Evolutionary conservation across 2,329 filamentous ascomycete species (phyloP), one percentile per base, ranked within the genome.

Genomic region (Pseudogymnoascus sp.): DNA sequence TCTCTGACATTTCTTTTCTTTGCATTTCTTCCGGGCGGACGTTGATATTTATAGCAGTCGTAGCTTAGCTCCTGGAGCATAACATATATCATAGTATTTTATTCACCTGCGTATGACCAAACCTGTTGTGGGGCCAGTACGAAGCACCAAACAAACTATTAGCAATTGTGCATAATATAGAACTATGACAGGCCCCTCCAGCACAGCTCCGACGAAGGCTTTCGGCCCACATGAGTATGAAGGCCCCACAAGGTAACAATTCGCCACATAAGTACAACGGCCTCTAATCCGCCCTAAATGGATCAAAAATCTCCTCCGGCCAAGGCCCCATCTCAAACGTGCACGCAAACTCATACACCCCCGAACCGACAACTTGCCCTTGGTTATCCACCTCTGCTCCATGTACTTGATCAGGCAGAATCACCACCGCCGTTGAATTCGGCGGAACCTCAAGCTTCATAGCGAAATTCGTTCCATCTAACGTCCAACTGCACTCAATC

Each of bases 401-500:
- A n/a, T 15, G 11, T 12, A 25, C 39, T 8, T 58, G 43, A 15
- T 62, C 47, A 4, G 61, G 61, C 9, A 68, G 39, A 33, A 63
- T 64, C 5, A 68, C 60, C 9, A 61, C 37, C 1, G 60, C 68
- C 2, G n/a, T 64, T 8, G 60, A 62, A 61, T 68, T 68, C 12
- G 66, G 64, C 14, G 68, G 68, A 2, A 69, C 65, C 18, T 8
- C 36, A 14, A 64, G 36, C 14, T 36, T 61, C 61, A 68, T 63
- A 15, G 39, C 39, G 14, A 69, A 68, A 12, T 38, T 61, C 5
- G 38, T 25, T 5, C 22, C 57, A 4, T 39, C 36, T 25, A 64
- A 25, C 7, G 66, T 25, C 68, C 68, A 69, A 35, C 64, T 61
- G 60, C 65, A 66, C 14, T 28, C 60, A 1, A 73, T 62, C 41